Conservation (phyloP, 495 filamentous ascomycete genomes). For the Hypoxylon lenormandii region DNA sequence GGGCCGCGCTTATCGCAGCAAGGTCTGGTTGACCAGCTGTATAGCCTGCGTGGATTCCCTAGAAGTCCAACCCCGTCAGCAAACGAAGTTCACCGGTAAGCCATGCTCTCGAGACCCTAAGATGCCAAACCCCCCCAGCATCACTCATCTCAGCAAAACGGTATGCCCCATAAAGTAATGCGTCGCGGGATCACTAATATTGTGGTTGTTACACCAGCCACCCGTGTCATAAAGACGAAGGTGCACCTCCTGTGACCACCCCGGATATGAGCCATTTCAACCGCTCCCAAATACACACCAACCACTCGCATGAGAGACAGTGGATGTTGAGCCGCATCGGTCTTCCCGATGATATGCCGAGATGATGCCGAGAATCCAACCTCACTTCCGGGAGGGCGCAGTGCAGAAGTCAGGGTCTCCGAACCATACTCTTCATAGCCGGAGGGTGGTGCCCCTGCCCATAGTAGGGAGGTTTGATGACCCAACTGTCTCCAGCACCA, state of each 20-base stretch:
- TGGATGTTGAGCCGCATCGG: no score
- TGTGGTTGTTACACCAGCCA: no score
- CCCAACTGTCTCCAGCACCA: not conserved
- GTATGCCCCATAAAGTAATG: not conserved
- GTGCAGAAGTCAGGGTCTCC: not conserved
- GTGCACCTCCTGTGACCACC: no score
- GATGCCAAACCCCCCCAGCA: conserved; percentile 1
- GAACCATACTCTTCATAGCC: not conserved
- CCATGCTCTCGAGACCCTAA: conserved; percentile 2
- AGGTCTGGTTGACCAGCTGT: no score
- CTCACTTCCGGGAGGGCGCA: not conserved
- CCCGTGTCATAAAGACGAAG: no score
- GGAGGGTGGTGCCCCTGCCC: not conserved
- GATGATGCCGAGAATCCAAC: not conserved
- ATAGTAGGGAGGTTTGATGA: not conserved
- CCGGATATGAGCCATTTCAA: no score
- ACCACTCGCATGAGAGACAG: no score
- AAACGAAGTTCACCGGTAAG: conserved; percentile 1
- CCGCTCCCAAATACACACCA: no score
- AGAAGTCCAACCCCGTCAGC: not conserved
- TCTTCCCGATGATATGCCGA: no score
- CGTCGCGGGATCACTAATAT: not conserved
- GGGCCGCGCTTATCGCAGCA: no score
- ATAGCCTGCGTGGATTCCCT: no score
- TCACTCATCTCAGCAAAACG: conserved; percentile 1